These are phyloP conservation scores for Exophiala alcalophila DNA, from an alignment of 2,329 filamentous ascomycete species.

Conservation along the genomic window DNA sequence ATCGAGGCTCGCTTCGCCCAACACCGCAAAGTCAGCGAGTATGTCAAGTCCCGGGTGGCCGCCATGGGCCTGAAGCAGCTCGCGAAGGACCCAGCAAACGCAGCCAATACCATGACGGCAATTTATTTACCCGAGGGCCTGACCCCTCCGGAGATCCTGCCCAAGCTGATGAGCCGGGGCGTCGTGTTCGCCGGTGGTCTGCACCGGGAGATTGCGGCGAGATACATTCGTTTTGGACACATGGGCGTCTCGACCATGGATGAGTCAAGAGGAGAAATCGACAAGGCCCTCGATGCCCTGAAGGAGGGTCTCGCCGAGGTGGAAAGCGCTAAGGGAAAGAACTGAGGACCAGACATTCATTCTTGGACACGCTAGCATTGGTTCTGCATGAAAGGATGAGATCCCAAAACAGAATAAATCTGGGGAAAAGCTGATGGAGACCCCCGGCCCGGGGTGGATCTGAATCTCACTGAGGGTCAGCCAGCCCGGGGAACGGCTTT, in stretches of 20 bases:
- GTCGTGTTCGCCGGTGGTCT: slow-evolving; percentile 93
- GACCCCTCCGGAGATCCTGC: slow-evolving; percentile 76
- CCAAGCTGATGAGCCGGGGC: slow-evolving; percentile 78
- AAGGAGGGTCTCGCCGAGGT: slow-evolving; percentile 71
- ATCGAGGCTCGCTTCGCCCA: slow-evolving; percentile 77
- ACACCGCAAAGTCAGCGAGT: slow-evolving; percentile 76
- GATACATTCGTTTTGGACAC: slow-evolving; percentile 94
- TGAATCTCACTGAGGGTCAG: no score
- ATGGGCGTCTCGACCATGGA: slow-evolving; percentile 95
- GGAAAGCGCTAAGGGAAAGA: slow-evolving; percentile 54
- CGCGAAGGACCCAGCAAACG: slow-evolving; percentile 78
- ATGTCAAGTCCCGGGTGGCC: slow-evolving; percentile 77
- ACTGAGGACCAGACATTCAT: not conserved
- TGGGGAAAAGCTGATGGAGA: no score
- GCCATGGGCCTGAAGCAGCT: slow-evolving; percentile 85
- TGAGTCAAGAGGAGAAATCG: slow-evolving; percentile 73
- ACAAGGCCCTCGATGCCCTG: slow-evolving; percentile 76
- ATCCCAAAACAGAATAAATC: no score
- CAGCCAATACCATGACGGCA: slow-evolving; percentile 96
- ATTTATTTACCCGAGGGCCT: slow-evolving; percentile 89
- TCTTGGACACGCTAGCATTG: no score
- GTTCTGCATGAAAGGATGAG: no score
- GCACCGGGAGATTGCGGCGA: slow-evolving; percentile 90
- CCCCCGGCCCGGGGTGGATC: no score
- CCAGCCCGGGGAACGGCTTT: no score